Percentiles rank a stretch among this genome's conserved stretches.
phyloP scores from a whole-genome alignment of 2,329 filamentous ascomycete genomes.

The Mycosphaerelloides madeirae region DNA sequence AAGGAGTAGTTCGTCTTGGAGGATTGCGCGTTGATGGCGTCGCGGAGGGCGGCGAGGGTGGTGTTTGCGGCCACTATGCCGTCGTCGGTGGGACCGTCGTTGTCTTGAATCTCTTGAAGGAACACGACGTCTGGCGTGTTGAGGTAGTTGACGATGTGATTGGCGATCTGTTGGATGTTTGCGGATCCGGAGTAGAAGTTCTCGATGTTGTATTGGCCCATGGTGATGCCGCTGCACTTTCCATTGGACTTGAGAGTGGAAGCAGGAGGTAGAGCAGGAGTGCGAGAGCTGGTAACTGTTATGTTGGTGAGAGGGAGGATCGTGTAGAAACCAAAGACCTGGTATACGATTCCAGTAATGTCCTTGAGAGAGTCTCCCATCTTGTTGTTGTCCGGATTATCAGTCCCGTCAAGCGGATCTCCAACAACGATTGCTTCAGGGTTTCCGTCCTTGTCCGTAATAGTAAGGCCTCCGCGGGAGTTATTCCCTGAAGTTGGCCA shows the following conservation, averaged over 20 bases:
- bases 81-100: constrained; percentile 58
- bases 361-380: constrained; percentile 62
- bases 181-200: constrained; percentile 57
- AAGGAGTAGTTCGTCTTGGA: constrained; percentile 55
- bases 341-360: constrained; percentile 63
- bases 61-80: constrained; percentile 53
- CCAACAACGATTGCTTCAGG: constrained; percentile 65
- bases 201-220: constrained; percentile 66
- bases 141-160: constrained; percentile 61
- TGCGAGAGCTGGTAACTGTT: constrained; percentile 42
- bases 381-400: constrained; percentile 55
- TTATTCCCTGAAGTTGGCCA: constrained; percentile 62
- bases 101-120: constrained; percentile 67
- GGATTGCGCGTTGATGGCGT: constrained; percentile 46
- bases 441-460: constrained; percentile 60
- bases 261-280: constrained; percentile 46
- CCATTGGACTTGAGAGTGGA: constrained; percentile 52
- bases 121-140: constrained; percentile 62
- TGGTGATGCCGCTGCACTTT: constrained; percentile 57
- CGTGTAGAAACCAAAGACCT: constrained; percentile 64
- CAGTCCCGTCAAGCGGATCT: constrained; percentile 59
- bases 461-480: constrained; percentile 59
- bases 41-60: constrained; percentile 54
- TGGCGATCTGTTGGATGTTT: constrained; percentile 55
- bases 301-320: constrained; percentile 61